phyloP scores from a whole-genome alignment of 768 basidiomycete genomes.

The Trametes maxima region DNA sequence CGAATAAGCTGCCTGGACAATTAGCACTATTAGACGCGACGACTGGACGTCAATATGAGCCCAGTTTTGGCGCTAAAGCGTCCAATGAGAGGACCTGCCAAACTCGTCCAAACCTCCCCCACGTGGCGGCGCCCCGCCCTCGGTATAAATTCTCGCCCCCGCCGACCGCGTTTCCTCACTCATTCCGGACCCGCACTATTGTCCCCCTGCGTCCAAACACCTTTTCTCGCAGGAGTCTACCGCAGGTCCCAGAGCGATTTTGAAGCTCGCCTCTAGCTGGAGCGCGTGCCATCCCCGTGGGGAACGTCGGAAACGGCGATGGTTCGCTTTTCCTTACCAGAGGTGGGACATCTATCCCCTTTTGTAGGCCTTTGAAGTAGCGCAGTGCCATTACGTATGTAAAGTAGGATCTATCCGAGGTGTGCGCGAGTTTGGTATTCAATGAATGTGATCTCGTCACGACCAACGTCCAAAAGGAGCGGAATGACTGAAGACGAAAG shows the following conservation, averaged over 20 bases:
- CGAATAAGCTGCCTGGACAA: too few species aligned
- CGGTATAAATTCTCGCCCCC: constrained; percentile 4
- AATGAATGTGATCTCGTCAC: too few species aligned
- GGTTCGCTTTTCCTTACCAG: constrained; percentile 44
- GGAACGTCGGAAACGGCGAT: constrained; percentile 27
- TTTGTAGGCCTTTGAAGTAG: neutral
- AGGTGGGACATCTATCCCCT: constrained; percentile 32
- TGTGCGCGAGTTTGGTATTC: neutral
- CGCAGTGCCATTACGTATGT: neutral
- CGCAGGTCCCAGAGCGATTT: constrained; percentile 37
- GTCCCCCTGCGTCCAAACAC: constrained; percentile 39
- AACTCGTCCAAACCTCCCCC: constrained; percentile 7
- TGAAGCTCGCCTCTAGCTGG: constrained; percentile 38
- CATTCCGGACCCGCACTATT: constrained; percentile 45
- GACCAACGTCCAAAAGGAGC: too few species aligned
- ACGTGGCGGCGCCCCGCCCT: neutral
- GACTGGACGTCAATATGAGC: too few species aligned
- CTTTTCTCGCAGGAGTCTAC: constrained; percentile 43
- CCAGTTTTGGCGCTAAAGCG: too few species aligned
- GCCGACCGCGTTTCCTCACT: constrained; percentile 27
- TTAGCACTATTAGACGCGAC: too few species aligned
- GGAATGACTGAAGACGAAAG: too few species aligned
- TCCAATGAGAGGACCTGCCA: neutral
- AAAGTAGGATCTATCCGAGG: neutral
- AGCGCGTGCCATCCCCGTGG: constrained; percentile 33